phyloP scores from a whole-genome alignment of 768 basidiomycete genomes.

The Strobilomyces echinocephalus region DNA sequence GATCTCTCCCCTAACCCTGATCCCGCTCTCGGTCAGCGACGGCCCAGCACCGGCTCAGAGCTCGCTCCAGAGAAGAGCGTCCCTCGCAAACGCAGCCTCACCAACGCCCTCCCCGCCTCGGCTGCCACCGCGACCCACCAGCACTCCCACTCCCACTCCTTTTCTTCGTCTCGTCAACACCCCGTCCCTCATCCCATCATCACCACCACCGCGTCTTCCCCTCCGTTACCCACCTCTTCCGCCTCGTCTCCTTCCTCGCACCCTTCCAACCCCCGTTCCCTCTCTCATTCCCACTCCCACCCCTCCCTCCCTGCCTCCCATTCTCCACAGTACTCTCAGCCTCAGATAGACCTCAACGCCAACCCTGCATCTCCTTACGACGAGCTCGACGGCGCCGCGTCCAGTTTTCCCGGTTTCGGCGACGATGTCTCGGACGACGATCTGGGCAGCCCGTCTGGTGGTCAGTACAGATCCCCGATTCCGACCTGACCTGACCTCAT shows the following conservation, averaged over 20 bases:
- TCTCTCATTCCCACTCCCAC: conserved; percentile 17
- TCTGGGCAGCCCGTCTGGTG: conserved; percentile 11
- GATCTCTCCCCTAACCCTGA: conserved; percentile 30
- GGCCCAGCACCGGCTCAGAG: conserved; percentile 39
- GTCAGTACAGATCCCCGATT: not conserved
- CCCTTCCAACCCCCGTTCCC: conserved; percentile 21
- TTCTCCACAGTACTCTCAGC: conserved; percentile 13
- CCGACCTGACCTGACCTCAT: not conserved
- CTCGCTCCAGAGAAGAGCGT: conserved; percentile 44
- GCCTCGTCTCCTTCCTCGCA: conserved; percentile 23
- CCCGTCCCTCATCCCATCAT: conserved; percentile 28
- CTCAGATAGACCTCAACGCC: conserved; percentile 29
- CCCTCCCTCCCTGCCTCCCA: conserved; percentile 20
- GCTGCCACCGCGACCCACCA: conserved; percentile 16
- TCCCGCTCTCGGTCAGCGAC: conserved; percentile 27
- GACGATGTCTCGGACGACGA: conserved; percentile 29
- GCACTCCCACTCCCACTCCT: conserved; percentile 27
- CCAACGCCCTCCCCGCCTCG: conserved; percentile 36
- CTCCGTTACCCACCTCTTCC: conserved; percentile 23
- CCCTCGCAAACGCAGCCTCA: conserved; percentile 66
- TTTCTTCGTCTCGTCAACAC: conserved; percentile 11
- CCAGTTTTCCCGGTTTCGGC: conserved; percentile 12
- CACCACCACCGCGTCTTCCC: conserved; percentile 29
- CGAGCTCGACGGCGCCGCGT: conserved; percentile 50
- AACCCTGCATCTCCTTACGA: conserved; percentile 42